phyloP scores from a whole-genome alignment of 2,329 filamentous ascomycete genomes.

The Aureobasidium sp. region DNA sequence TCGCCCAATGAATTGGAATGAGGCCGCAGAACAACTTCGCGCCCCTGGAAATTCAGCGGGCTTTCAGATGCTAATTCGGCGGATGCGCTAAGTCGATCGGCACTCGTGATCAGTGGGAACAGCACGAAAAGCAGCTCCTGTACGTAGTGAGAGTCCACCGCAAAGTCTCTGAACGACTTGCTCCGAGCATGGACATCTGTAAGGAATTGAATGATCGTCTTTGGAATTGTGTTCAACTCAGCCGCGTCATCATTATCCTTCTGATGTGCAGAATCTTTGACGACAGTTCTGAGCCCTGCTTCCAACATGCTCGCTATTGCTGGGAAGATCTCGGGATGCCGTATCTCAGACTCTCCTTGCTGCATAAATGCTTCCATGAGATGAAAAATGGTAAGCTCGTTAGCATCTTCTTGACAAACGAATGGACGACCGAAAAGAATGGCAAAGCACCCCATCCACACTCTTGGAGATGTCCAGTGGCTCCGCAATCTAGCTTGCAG shows the following conservation, averaged over 20 bases:
- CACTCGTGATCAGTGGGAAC: constrained; percentile 82
- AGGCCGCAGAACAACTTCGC: constrained; percentile 75
- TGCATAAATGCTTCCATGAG: constrained; percentile 64
- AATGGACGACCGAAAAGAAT: constrained; percentile 83
- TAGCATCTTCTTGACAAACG: constrained; percentile 63
- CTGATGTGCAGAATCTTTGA: constrained; percentile 30
- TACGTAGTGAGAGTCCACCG: constrained; percentile 70
- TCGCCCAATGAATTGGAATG: constrained; percentile 54
- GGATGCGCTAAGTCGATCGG: constrained; percentile 74
- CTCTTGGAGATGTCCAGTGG: constrained; percentile 78
- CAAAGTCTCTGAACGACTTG: constrained; percentile 72
- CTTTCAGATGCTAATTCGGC: constrained; percentile 81
- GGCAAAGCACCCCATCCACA: constrained; percentile 85
- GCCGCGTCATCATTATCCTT: constrained; percentile 42
- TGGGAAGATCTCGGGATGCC: constrained; percentile 69
- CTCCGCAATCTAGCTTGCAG: constrained; percentile 74
- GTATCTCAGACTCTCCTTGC: constrained; percentile 55
- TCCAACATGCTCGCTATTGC: constrained; percentile 84
- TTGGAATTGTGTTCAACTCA: constrained; percentile 53
- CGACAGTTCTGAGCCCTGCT: constrained; percentile 66
- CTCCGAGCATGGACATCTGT: constrained; percentile 72
- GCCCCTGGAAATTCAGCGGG: constrained; percentile 74
- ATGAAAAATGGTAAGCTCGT: constrained; percentile 65
- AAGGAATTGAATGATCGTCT: constrained; percentile 72
- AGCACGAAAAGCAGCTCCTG: constrained; percentile 71